Evolutionary conservation across 2,329 filamentous ascomycete genomes (phyloP), one percentile per base, ranked within the genome.

Genomic region (Myriosclerotinia curreyana): DNA sequence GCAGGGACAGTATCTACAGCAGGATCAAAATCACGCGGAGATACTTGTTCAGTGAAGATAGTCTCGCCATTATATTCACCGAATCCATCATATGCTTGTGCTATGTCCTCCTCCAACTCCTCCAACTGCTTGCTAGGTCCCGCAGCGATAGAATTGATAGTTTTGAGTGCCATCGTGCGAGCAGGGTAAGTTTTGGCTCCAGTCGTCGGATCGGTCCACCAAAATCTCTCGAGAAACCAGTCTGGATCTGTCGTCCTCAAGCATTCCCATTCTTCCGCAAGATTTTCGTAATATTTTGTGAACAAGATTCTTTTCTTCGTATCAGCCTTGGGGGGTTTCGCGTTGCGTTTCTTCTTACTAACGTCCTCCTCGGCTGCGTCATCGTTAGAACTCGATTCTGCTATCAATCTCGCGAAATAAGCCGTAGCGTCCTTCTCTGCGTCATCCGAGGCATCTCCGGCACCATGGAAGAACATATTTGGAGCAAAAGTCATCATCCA

Each of bases 401-500:
- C 36, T 14, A 11, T 8, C 7, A 51, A n/a, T 22, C 11, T 15
- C 20, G 34, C 20, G 11, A 53, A 38, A 15, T 53, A 53, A 5
- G 20, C 51, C 12, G 8, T 15, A 2, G n/a, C n/a, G 9, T 7
- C 9, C n/a, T 53, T 15, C 12, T 53, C 51, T 22, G 51, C 51
- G 14, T 53, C 8, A 5, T 25, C n/a, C 9, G 34, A 53, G 12
- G 38, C 11, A 12, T 38, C 51, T n/a, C 36, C n/a, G 14, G 14
- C 51, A 38, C 51, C 34, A 17, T 53, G 51, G 34, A 34, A 53
- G 51, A 53, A 38, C 51, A 53, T 53, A 14, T 38, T 17, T 25
- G 34, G 51, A 8, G 34, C n/a, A 38, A 38, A 53, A 4, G 51
- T 53, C 34, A 53, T 53, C 51, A 53, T 53, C 51, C 51, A 53